Evolutionary conservation across 2,329 filamentous ascomycete species (phyloP), one percentile per base, ranked within the genome.

Genomic region (Fonsecaea pedrosoi): DNA sequence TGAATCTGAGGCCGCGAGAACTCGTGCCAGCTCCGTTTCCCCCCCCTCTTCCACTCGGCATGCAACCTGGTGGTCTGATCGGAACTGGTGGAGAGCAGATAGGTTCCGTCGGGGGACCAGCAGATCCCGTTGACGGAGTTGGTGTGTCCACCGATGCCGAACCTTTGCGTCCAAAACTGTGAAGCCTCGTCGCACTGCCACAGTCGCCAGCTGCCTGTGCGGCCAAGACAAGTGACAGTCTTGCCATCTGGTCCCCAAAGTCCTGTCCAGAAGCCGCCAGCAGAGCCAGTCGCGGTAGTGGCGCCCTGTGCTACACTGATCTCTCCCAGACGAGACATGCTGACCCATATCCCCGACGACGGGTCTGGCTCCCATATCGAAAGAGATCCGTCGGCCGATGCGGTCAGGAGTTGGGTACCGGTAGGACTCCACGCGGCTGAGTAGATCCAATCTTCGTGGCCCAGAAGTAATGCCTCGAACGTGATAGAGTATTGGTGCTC

Each of bases 371-470:
- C 90, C 95, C 95, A 99, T 62, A 99, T 90, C 0, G 93, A 89
- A 9, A 99, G 83, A 0, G 95, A 97, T 76, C 97, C 98, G 76
- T 99, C 95, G 3, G 95, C 95, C 2, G 95, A 98, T 0, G 94
- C 90, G 1, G 94, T 94, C 3, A 99, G 86, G 8, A 97, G 86
- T 72, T 91, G 92, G 12, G 91, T 82, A 35, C 37, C 74, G 53
- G 82, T 77, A 6, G 83, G 82, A 66, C 86, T 85, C 94, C 94
- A 97, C 62, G 84, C 83, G 1, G 92, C 89, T 64, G 91, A 96
- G 78, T 97, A 98, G 65, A 99, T 94, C 95, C 95, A 99, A 75
- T 99, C 95, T 76, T 99, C 95, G 75, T 99, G 95, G 8, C 95
- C 95, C 2, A 99, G 86, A 5, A 99, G 85, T 2, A 99, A 83